Evolutionary conservation across 768 basidiomycete genomes (phyloP).

Genomic region (Termitomyces sp.): DNA sequence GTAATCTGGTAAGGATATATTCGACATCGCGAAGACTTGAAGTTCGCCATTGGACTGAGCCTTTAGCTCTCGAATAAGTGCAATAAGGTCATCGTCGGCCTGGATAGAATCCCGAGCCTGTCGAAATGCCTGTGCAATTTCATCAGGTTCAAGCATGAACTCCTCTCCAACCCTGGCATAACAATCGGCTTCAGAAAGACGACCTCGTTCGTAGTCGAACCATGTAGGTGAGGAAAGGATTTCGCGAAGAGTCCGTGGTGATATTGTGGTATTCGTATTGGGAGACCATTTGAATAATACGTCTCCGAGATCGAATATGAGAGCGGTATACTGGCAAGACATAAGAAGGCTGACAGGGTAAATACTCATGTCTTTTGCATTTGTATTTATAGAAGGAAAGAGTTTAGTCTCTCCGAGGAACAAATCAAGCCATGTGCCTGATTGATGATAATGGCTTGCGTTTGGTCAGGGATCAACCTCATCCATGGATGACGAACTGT

Average conservation of each 20-base stretch:
- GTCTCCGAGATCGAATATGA: constrained; percentile 53
- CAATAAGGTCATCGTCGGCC: constrained; percentile 38
- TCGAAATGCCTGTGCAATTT: constrained; percentile 38
- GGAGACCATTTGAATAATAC: constrained; percentile 53
- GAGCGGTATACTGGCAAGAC: constrained; percentile 21
- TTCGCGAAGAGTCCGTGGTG: constrained; percentile 30
- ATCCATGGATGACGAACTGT: constrained; percentile 10
- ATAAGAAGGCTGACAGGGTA: constrained; percentile 2
- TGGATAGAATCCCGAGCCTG: constrained; percentile 43
- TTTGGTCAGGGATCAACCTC: constrained; percentile 6
- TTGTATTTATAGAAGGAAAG: constrained; percentile 9
- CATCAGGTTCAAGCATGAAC: constrained; percentile 29
- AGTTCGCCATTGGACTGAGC: constrained; percentile 25
- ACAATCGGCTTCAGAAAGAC: constrained; percentile 35
- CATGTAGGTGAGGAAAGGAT: constrained; percentile 43
- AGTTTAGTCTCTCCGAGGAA: background rate
- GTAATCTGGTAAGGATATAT: constrained; percentile 51
- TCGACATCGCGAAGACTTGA: constrained; percentile 51
- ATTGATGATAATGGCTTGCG: constrained; percentile 3
- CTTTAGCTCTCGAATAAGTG: constrained; percentile 42
- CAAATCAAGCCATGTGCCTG: constrained; percentile 15
- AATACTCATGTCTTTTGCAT: background rate
- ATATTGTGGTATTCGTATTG: constrained; percentile 35
- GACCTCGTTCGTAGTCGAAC: constrained; percentile 50
- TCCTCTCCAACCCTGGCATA: constrained; percentile 34